Evolutionary conservation across 352 stramenopile genomes (phyloP).

Genomic region (Halophytophthora polymorphica): DNA sequence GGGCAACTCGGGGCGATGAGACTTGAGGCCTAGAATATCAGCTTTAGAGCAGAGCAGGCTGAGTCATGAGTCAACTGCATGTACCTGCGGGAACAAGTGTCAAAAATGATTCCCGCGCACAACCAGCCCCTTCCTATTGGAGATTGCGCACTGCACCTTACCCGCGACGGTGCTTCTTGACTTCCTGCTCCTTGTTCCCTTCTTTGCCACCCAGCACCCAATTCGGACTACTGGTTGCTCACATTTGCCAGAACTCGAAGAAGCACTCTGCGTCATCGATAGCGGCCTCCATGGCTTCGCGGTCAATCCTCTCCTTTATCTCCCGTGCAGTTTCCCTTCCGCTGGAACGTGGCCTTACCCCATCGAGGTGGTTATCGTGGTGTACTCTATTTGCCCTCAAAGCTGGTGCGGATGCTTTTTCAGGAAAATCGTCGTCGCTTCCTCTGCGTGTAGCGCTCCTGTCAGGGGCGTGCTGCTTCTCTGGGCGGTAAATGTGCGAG

Average conservation of each 20-base stretch:
- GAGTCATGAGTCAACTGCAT: too few species aligned
- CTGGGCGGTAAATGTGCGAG: constrained; percentile 37
- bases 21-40: too few species aligned
- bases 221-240: too few species aligned
- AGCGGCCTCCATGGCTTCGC: constrained; percentile 25
- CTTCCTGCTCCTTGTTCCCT: too few species aligned
- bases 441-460: constrained; percentile 4
- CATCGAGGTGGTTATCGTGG: not conserved
- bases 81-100: too few species aligned
- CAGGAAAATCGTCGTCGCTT: constrained; percentile 10
- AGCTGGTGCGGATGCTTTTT: constrained; percentile 9
- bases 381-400: constrained; percentile 4
- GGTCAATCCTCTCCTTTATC: constrained; percentile 27
- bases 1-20: too few species aligned
- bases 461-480: constrained; percentile 2
- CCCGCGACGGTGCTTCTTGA: too few species aligned
- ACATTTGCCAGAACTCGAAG: constrained; percentile 38
- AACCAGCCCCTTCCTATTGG: too few species aligned
- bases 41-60: too few species aligned
- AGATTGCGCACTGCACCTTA: too few species aligned
- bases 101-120: too few species aligned
- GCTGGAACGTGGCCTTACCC: constrained; percentile 15
- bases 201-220: too few species aligned
- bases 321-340: not conserved
- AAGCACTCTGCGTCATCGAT: constrained; percentile 29